Evolutionary conservation across 805 yeast genomes (phyloP), one percentile per base, ranked within the genome.

Genomic region (Candida michaelii): DNA sequence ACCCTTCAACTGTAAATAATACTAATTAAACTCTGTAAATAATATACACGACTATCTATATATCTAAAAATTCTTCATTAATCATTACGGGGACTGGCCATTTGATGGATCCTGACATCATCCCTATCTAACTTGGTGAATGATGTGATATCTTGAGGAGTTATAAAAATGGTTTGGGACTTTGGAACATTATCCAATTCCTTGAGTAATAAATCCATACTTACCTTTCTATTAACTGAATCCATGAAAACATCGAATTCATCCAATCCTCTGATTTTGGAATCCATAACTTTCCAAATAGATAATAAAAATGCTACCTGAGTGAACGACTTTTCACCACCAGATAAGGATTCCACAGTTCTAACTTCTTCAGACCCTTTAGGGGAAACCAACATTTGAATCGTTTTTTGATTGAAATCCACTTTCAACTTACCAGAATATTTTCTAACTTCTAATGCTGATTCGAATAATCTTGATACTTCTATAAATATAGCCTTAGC

Each of bases 221-320:
- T 89, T 40, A 85, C 77, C 34, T 83, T 75, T 50, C 99, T 76
- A 58, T 90, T 89, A 13, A 89, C 87, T 37, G 89, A 88, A 62
- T 93, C 99, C 99, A 93, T 93, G 56, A 83, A 93, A 15, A 93
- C 99, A 65, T 93, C 99, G 60, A 86, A 93, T 62, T 93, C 99
- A 63, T 93, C 99, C 46, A 93, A 67, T 0, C 97, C 97, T 46
- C 95, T 78, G 14, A 93, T 77, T 43, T 86, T 79, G 0, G 95
- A 83, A 47, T 84, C 80, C 96, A 93, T 90, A 19, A 88, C 83
- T 49, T 81, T 80, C 99, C 99, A 93, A 21, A 95, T 85, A 0
- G 97, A 84, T 46, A 91, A 69, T 35, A 93, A 64, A 44, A 93
- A 73, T 0, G 97, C 86, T 48, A 91, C 82, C 60, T 95, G 99